Evolutionary conservation across 345 rosid species (phyloP), one percentile per base, ranked within the genome.

Genomic region (Eucalyptus erythrocorys): DNA sequence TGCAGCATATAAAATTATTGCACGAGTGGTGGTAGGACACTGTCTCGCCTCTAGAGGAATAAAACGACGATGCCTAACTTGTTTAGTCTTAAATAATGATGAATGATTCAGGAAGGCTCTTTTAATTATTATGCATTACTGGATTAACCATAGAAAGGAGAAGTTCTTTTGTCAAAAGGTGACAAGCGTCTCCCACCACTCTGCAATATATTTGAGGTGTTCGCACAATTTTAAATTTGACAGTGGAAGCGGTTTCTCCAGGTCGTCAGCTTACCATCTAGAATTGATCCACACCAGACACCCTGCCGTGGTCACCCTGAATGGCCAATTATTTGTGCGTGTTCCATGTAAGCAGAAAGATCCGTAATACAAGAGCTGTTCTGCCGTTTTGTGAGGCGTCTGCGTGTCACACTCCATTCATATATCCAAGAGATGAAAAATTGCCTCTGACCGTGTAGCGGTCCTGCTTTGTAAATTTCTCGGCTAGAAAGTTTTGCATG

Each of bases 231-330:
- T 13, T 61, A 61, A 61, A 61, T 27, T 61, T 61, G 32, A 27
- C 68, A 6, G 68, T 27, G 34, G 32, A 61, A 66, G 10, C 45
- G 26, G 42, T 34, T 53, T 24, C 43, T 90, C 81, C 89, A 95
- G 97, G 95, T 92, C 87, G 93, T 95, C 40, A 92, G 89, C 92
- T 92, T 94, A 81, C 95, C 96, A 5, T 88, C 93, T 4, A 91
- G 95, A 88, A 95, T 95, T 27, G 96, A 94, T 87, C 94, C 95
- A 17, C 95, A 88, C 90, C 96, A 93, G 47, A 94, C 96, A 85
- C 91, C 21, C 97, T 15, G 95, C 97, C 3, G 95, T 94, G 80
- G 96, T 95, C 48, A 92, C 96, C 85, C 87, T 95, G 87, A 95
- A 95, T 48, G 97, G 97, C 16, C 97, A 94, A 89, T 86, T 95